These are phyloP conservation scores for Fusarium sp. DNA, from an alignment of 2,329 filamentous ascomycete species.

Conservation along the genomic window DNA sequence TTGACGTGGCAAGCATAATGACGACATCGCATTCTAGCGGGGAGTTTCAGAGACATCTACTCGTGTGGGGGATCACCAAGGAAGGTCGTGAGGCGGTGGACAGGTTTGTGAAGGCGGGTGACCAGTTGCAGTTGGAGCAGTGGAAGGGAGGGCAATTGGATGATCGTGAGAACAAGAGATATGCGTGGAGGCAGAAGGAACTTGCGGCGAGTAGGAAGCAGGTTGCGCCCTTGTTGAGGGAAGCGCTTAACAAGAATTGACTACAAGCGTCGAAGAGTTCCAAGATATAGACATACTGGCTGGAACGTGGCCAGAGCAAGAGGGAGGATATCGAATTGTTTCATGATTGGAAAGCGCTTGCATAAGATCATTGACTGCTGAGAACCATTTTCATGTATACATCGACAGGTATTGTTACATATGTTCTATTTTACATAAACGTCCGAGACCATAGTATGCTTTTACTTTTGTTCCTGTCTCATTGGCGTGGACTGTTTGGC, in stretches of 20 bases:
- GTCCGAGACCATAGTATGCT: background rate
- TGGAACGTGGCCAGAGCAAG: background rate
- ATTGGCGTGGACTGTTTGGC: background rate
- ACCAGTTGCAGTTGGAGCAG: slow-evolving; percentile 66
- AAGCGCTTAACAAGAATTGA: slow-evolving; percentile 60
- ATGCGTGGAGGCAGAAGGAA: slow-evolving; percentile 75
- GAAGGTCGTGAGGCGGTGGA: slow-evolving; percentile 63
- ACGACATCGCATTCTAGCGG: slow-evolving; percentile 70
- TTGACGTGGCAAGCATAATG: slow-evolving; percentile 78
- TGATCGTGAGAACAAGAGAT: slow-evolving; percentile 60
- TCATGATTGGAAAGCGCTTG: background rate
- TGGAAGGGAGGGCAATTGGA: slow-evolving; percentile 66
- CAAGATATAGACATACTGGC: slow-evolving; percentile 19
- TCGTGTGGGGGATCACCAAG: slow-evolving; percentile 72
- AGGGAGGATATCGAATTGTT: background rate
- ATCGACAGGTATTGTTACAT: slow-evolving; percentile 28
- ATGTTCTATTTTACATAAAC: slow-evolving; percentile 22
- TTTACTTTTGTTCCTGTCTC: background rate
- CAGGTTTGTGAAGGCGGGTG: slow-evolving; percentile 64
- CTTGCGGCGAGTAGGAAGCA: slow-evolving; percentile 75
- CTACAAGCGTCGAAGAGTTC: slow-evolving; percentile 3
- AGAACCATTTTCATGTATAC: background rate
- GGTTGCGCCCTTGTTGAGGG: slow-evolving; percentile 74
- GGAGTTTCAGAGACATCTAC: slow-evolving; percentile 73
- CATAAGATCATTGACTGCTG: background rate